These are phyloP conservation scores for Insectozyma bohioensis DNA, from an alignment of 1,139 yeast species.

Conservation along the genomic window DNA sequence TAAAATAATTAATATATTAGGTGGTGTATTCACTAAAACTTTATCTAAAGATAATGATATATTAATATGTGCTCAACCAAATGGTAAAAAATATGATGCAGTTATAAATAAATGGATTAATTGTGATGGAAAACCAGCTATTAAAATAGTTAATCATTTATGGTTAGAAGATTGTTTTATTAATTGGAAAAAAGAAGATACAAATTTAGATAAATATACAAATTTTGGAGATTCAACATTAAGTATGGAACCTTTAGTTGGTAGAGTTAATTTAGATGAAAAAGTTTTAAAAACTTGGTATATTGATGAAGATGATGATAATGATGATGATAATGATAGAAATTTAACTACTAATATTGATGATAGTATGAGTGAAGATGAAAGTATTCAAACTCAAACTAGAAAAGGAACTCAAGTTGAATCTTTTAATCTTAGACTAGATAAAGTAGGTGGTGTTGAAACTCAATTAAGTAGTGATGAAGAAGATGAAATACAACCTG, in stretches of 20 bases:
- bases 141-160: constrained; percentile 66
- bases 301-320: constrained; percentile 15
- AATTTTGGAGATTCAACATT: constrained; percentile 41
- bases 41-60: constrained; percentile 69
- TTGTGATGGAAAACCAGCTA: constrained; percentile 29
- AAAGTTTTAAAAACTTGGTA: constrained; percentile 43
- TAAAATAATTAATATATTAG: constrained; percentile 62
- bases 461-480: constrained; percentile 7
- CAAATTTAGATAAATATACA: constrained; percentile 42
- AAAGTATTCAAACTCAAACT: constrained; percentile 10
- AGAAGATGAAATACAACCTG: neutral
- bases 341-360: constrained; percentile 20
- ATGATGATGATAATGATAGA: constrained; percentile 13
- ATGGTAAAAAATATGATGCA: constrained; percentile 74
- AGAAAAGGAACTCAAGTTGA: neutral
- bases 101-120: constrained; percentile 60
- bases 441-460: constrained; percentile 2
- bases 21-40: constrained; percentile 75
- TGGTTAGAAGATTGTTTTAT: constrained; percentile 89
- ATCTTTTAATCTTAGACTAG: neutral
- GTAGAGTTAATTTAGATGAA: constrained; percentile 47
- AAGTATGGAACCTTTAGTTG: constrained; percentile 47
- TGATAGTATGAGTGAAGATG: constrained; percentile 39
- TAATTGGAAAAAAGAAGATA: constrained; percentile 55
- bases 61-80: constrained; percentile 64